Conservation (phyloP, 176 grass and related monocot species). For the Typha latifolia region DNA sequence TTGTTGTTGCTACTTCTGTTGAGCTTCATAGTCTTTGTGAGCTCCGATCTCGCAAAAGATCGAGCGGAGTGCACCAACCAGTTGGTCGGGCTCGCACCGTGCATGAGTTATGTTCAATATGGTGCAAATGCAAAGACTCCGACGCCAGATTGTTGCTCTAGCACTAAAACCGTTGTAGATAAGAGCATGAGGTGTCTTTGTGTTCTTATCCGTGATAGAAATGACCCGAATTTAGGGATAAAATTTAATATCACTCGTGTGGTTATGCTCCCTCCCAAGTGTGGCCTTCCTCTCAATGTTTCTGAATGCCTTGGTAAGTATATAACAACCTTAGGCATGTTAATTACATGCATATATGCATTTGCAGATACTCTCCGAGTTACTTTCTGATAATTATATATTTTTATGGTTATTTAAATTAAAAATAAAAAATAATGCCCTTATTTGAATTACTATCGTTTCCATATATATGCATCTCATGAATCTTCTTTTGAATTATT, state of each 20-base stretch:
- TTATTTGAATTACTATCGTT: no score
- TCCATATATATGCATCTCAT: no score
- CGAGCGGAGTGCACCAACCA: conserved; percentile 9
- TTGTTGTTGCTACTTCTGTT: not conserved
- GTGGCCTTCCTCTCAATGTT: not conserved
- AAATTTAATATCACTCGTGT: conserved; percentile 2
- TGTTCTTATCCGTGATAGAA: conserved; percentile 6
- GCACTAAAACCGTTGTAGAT: not conserved
- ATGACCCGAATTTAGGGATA: not conserved
- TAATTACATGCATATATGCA: no score
- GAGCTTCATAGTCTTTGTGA: not conserved
- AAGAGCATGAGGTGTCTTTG: conserved; percentile 15
- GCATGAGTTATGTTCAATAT: not conserved
- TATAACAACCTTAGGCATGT: no score
- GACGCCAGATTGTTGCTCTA: conserved; percentile 9
- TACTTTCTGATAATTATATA: no score
- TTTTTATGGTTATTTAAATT: no score
- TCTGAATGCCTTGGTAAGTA: conserved; percentile 6
- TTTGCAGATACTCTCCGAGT: no score
- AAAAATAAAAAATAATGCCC: no score
- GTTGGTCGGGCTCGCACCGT: not conserved
- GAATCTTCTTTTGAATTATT: no score
- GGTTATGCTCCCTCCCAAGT: not conserved
- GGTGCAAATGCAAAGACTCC: not conserved
- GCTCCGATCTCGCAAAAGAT: conserved; percentile 10